A percentile compares a stretch with the other conserved stretches of the same genome.
Evolutionary conservation across 2,329 filamentous ascomycete genomes (phyloP).

Genomic region (Aspergillus tubingensis): DNA sequence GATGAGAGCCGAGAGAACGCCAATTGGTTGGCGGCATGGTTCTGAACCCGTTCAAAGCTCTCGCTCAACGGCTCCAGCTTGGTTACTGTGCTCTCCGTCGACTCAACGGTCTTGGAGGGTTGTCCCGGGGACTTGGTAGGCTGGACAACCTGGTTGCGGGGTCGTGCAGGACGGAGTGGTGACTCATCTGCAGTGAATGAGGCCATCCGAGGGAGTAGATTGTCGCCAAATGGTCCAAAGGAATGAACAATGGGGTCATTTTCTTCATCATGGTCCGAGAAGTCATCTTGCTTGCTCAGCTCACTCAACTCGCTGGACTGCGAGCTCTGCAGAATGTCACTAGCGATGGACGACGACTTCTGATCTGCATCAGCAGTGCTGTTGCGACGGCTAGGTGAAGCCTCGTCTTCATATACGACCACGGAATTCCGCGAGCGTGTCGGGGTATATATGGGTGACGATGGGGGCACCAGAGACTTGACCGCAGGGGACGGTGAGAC

Average conservation of each 20-base stretch:
- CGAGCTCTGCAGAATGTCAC: conserved; percentile 34
- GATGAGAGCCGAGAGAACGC: conserved; percentile 92
- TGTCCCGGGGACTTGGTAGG: conserved; percentile 35
- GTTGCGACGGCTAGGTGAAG: conserved; percentile 55
- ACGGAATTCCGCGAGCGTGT: conserved; percentile 48
- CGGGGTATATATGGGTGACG: conserved; percentile 46
- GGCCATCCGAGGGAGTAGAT: conserved; percentile 78
- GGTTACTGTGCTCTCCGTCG: conserved; percentile 15
- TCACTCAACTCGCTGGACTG: conserved; percentile 38
- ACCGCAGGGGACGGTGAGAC: conserved; percentile 68
- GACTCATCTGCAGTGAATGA: conserved; percentile 70
- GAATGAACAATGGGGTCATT: conserved; percentile 92
- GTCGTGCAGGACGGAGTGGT: conserved; percentile 53
- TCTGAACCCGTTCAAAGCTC: conserved; percentile 50
- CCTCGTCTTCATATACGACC: conserved; percentile 73
- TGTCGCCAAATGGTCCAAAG: conserved; percentile 85
- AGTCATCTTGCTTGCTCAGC: conserved; percentile 57
- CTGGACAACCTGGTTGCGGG: conserved; percentile 35
- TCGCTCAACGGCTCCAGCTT: conserved; percentile 28
- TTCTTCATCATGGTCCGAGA: conserved; percentile 83
- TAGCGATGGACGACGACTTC: conserved; percentile 30
- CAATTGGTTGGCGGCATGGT: conserved; percentile 93
- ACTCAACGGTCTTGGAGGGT: conserved; percentile 25
- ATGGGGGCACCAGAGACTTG: conserved; percentile 47
- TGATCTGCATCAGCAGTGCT: conserved; percentile 32